phyloP scores from a whole-genome alignment of 139 green algal genomes.

The Micractinium sp. region DNA sequence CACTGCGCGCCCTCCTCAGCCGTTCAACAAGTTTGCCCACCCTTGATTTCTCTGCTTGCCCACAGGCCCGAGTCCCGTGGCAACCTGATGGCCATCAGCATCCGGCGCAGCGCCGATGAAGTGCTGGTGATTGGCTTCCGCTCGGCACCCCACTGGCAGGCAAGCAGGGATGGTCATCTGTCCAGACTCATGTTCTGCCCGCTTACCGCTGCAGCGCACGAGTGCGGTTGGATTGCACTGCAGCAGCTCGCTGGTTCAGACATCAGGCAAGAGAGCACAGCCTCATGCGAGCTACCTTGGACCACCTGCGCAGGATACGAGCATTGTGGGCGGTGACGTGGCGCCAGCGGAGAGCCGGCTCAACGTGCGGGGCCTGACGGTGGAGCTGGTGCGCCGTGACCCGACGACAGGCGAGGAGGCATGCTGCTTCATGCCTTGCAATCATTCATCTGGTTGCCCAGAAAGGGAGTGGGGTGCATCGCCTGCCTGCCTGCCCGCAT shows the following conservation, averaged over 20 bases:
- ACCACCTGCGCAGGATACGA: constrained; percentile 1
- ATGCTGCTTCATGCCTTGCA: not conserved
- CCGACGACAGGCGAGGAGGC: not conserved
- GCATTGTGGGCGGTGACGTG: not conserved
- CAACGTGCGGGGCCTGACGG: constrained; percentile 36
- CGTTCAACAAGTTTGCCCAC: not conserved
- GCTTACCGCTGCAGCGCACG: too few relatives aligned
- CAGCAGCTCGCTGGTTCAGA: too few relatives aligned
- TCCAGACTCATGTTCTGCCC: too few relatives aligned
- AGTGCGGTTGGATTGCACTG: too few relatives aligned
- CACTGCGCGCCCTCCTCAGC: not conserved
- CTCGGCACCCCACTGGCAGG: constrained; percentile 42
- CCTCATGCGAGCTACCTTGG: not conserved
- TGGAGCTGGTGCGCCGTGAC: constrained; percentile 28
- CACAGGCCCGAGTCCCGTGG: constrained; percentile 38
- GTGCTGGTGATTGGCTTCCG: constrained; percentile 40
- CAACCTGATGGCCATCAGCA: constrained; percentile 28
- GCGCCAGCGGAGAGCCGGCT: not conserved
- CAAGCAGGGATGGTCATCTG: not conserved
- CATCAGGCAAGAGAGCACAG: not conserved
- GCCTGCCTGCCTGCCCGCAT: not conserved
- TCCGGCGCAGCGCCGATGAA: constrained; percentile 23
- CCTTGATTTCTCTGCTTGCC: not conserved
- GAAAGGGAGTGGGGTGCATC: too few relatives aligned
- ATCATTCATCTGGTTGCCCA: too few relatives aligned